These are phyloP conservation scores for Bacterosira constricta DNA, from an alignment of 108 stramenopile genomes.

Conservation along the genomic window DNA sequence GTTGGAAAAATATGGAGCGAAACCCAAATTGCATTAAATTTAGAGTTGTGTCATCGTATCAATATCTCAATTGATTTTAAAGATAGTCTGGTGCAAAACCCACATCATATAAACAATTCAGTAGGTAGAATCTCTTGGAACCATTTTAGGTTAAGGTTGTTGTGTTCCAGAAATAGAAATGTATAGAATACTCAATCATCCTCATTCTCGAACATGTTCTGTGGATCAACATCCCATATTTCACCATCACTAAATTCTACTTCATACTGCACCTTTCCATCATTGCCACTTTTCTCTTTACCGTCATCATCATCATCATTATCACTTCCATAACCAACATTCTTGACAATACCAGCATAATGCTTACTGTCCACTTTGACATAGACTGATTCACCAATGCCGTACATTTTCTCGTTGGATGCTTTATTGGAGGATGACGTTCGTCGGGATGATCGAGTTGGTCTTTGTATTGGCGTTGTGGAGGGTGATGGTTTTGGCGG, in stretches of 20 bases:
- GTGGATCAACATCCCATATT: background rate
- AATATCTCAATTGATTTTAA: too few relatives aligned
- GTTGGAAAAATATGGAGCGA: too few relatives aligned
- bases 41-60: too few relatives aligned
- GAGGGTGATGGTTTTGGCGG: background rate
- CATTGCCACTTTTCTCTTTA: background rate
- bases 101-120: too few relatives aligned
- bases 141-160: too few relatives aligned
- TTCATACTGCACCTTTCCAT: slow-evolving; percentile 8
- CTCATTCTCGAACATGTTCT: slow-evolving; percentile 10
- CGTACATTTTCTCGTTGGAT: slow-evolving; percentile 13
- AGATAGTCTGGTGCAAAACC: too few relatives aligned
- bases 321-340: slow-evolving; percentile 16
- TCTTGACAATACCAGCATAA: slow-evolving; percentile 31
- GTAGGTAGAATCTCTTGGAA: too few relatives aligned
- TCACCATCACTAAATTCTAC: slow-evolving; percentile 37
- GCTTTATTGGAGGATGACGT: background rate
- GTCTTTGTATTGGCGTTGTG: background rate
- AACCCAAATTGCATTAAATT: too few relatives aligned
- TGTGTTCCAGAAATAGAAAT: too few relatives aligned
- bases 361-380: background rate
- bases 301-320: too few relatives aligned
- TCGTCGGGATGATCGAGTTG: slow-evolving; percentile 1
- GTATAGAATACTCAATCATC: too few relatives aligned
- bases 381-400: slow-evolving; percentile 33